These are phyloP conservation scores for Wickerhamiella dianesei DNA, from an alignment of 805 yeast genomes.

Conservation along the genomic window DNA sequence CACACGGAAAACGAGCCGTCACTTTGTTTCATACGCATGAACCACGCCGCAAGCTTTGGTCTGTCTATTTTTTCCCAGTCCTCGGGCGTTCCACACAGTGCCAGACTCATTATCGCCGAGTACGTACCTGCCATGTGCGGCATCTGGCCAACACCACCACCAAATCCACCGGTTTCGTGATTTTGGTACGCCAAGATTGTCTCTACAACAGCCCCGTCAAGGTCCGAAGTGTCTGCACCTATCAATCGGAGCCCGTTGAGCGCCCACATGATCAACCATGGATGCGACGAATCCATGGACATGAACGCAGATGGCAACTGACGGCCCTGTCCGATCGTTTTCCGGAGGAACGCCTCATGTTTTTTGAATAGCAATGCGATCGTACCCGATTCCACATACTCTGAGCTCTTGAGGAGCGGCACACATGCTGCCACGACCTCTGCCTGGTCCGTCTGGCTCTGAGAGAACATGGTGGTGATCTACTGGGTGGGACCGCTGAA, in stretches of 20 bases:
- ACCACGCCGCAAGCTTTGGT: conserved; percentile 43
- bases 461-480: background rate
- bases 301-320: conserved; percentile 39
- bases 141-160: conserved; percentile 72
- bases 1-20: conserved; percentile 76
- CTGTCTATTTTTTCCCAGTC: conserved; percentile 36
- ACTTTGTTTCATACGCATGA: conserved; percentile 43
- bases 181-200: conserved; percentile 25
- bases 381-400: background rate
- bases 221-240: conserved; percentile 22
- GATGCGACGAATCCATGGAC: conserved; percentile 73
- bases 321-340: conserved; percentile 22
- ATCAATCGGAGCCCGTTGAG: conserved; percentile 39
- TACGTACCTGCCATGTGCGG: conserved; percentile 80
- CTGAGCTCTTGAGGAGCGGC: conserved; percentile 11
- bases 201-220: conserved; percentile 18
- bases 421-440: conserved; percentile 9
- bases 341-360: conserved; percentile 35
- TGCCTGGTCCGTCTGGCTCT: conserved; percentile 5
- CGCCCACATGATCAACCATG: conserved; percentile 86
- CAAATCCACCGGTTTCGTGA: conserved; percentile 48
- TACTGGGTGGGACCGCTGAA: background rate
- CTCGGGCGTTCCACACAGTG: conserved; percentile 33
- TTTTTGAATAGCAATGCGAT: background rate
- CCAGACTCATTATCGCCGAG: conserved; percentile 56